Percentiles rank a stretch among this genome's conserved stretches.
These are phyloP conservation scores for Cyclostephanos tholiformis DNA, from an alignment of 108 stramenopile genomes.

Conservation along the genomic window DNA sequence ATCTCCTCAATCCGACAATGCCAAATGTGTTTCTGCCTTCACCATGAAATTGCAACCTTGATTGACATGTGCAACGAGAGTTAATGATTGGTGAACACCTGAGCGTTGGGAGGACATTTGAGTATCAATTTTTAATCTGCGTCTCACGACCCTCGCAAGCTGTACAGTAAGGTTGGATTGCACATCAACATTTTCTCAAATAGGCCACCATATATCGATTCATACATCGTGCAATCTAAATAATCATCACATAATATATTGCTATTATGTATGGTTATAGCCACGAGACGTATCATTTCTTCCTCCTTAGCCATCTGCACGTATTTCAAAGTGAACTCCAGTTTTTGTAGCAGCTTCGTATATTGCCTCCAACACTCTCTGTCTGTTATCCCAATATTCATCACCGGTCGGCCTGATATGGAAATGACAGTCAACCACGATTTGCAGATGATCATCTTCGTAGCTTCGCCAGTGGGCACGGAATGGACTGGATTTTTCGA, in stretches of 20 bases:
- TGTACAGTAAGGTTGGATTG: too few relatives aligned
- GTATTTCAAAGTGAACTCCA: slow-evolving; percentile 52
- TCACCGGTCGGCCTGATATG: slow-evolving; percentile 54
- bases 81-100: too few relatives aligned
- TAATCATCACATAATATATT: background rate
- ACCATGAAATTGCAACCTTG: too few relatives aligned
- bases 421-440: slow-evolving; percentile 71
- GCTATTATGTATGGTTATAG: background rate
- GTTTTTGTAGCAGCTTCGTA: slow-evolving; percentile 62
- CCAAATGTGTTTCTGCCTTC: too few relatives aligned
- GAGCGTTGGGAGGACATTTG: too few relatives aligned
- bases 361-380: slow-evolving; percentile 67
- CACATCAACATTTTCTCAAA: too few relatives aligned
- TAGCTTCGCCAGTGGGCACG: slow-evolving; percentile 60
- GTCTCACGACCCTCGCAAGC: too few relatives aligned
- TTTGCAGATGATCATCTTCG: slow-evolving; percentile 58
- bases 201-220: too few relatives aligned
- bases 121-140: too few relatives aligned
- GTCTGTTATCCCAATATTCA: slow-evolving; percentile 65
- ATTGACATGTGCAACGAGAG: too few relatives aligned
- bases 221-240: background rate
- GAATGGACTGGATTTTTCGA: slow-evolving; percentile 42
- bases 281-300: background rate
- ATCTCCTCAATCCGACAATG: too few relatives aligned
- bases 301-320: background rate